A percentile compares a stretch with the other conserved stretches of the same genome.
Evolutionary conservation across 352 stramenopile genomes (phyloP).

Genomic region (Blastocystis sp.): DNA sequence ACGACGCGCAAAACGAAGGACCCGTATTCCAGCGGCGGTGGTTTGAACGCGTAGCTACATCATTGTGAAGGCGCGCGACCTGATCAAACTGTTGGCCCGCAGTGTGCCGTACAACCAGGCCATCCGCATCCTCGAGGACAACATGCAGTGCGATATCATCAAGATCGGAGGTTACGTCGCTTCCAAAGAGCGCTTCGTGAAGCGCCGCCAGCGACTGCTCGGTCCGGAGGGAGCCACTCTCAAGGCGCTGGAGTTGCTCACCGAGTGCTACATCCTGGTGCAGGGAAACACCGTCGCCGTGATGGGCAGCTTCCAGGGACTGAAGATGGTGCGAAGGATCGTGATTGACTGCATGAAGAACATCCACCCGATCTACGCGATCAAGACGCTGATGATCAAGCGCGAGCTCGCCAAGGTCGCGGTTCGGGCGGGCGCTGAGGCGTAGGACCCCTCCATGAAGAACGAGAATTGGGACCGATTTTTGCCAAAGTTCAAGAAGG

Average conservation of each 20-base stretch:
- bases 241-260: slow-evolving; percentile 95
- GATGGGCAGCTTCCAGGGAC: slow-evolving; percentile 79
- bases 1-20: slow-evolving; percentile 86
- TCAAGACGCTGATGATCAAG: slow-evolving; percentile 99
- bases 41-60: slow-evolving; percentile 86
- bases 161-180: slow-evolving; percentile 97
- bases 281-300: slow-evolving; percentile 91
- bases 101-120: slow-evolving; percentile 83
- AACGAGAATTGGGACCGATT: slow-evolving; percentile 97
- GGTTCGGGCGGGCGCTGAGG: background rate
- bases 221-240: slow-evolving; percentile 94
- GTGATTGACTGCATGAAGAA: slow-evolving; percentile 99
- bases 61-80: slow-evolving; percentile 94
- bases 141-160: slow-evolving; percentile 97
- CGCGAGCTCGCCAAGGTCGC: slow-evolving; percentile 89
- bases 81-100: slow-evolving; percentile 95
- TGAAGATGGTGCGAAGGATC: slow-evolving; percentile 86
- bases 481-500: slow-evolving; percentile 96
- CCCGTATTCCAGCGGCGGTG: slow-evolving; percentile 73
- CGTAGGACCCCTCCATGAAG: slow-evolving; percentile 86
- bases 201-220: slow-evolving; percentile 91
- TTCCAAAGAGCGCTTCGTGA: slow-evolving; percentile 99
- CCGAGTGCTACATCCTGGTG: slow-evolving; percentile 98
- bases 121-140: slow-evolving; percentile 93
- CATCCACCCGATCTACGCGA: slow-evolving; percentile 99